A percentile compares a stretch with the other conserved stretches of the same genome.
Evolutionary conservation across 441 rosid genomes (phyloP).

Genomic region (Populus hybrid): DNA sequence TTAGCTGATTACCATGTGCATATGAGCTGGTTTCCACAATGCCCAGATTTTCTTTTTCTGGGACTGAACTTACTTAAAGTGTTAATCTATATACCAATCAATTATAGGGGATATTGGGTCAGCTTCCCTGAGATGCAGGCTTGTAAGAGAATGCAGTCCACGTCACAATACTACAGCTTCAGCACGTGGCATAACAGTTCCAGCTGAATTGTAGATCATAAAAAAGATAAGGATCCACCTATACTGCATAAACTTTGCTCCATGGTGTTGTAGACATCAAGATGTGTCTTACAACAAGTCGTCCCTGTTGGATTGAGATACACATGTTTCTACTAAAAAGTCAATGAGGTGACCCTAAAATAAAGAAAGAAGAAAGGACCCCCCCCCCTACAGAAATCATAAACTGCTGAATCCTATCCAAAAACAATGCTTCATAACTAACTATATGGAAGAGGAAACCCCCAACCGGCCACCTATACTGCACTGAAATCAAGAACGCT

Average conservation of each 20-base stretch:
- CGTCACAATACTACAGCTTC: not conserved
- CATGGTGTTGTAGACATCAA: not conserved
- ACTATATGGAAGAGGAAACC: not conserved
- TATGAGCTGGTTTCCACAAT: constrained; percentile 29
- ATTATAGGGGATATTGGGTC: not conserved
- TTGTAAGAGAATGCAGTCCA: not conserved
- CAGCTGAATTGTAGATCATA: not conserved
- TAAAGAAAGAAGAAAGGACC: not conserved
- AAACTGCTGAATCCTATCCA: not conserved
- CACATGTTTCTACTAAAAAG: not conserved
- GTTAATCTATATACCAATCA: constrained; percentile 12
- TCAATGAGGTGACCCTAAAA: not conserved
- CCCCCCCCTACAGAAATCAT: not conserved
- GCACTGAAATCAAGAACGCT: not conserved
- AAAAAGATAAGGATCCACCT: not conserved
- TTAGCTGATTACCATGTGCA: constrained; percentile 24
- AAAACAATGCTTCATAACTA: not conserved
- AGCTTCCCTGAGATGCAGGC: not conserved
- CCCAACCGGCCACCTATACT: not conserved
- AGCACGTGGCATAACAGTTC: not conserved
- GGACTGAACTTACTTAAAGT: constrained; percentile 8
- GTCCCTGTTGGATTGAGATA: not conserved
- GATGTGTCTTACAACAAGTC: not conserved
- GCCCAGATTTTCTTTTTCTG: constrained; percentile 5
- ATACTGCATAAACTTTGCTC: not conserved